phyloP scores from a whole-genome alignment of 1,284 basidiomycete species.

The Golubevia pallescens region DNA sequence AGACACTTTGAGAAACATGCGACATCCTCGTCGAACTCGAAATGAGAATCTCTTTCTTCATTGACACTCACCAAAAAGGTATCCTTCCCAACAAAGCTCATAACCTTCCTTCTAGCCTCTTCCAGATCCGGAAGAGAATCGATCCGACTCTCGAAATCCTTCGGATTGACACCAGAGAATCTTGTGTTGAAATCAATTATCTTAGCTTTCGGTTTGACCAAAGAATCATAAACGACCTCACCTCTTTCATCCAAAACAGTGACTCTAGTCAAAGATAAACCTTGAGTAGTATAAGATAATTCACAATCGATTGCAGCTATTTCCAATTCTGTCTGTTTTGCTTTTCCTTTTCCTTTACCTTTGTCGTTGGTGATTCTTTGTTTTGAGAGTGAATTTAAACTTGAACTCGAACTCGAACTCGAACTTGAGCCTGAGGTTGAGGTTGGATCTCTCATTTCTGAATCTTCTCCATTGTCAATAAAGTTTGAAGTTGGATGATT shows the following conservation, averaged over 20 bases:
- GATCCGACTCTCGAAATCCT: slow-evolving; percentile 22
- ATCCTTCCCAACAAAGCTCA: slow-evolving; percentile 32
- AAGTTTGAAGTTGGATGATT: slow-evolving; percentile 4
- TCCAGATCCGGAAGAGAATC: slow-evolving; percentile 31
- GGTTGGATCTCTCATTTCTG: background rate
- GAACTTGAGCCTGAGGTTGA: background rate
- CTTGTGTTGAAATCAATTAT: slow-evolving; percentile 54
- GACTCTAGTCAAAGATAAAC: slow-evolving; percentile 46
- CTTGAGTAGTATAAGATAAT: slow-evolving; percentile 53
- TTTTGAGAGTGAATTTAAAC: background rate
- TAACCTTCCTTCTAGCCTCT: slow-evolving; percentile 29
- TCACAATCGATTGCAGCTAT: slow-evolving; percentile 58
- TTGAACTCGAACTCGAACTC: too few species aligned
- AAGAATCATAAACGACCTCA: slow-evolving; percentile 39
- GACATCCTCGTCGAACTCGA: background rate
- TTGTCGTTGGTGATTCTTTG: background rate
- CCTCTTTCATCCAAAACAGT: slow-evolving; percentile 54
- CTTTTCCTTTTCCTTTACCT: background rate
- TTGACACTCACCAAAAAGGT: slow-evolving; percentile 47
- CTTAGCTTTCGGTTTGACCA: slow-evolving; percentile 31
- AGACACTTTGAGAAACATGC: background rate
- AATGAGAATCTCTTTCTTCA: too few species aligned
- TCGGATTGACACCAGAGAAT: slow-evolving; percentile 49
- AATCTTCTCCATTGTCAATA: background rate
- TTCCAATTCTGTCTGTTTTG: slow-evolving; percentile 14